phyloP scores from a whole-genome alignment of 176 grass and related monocot genomes.

The Raddia distichophylla region DNA sequence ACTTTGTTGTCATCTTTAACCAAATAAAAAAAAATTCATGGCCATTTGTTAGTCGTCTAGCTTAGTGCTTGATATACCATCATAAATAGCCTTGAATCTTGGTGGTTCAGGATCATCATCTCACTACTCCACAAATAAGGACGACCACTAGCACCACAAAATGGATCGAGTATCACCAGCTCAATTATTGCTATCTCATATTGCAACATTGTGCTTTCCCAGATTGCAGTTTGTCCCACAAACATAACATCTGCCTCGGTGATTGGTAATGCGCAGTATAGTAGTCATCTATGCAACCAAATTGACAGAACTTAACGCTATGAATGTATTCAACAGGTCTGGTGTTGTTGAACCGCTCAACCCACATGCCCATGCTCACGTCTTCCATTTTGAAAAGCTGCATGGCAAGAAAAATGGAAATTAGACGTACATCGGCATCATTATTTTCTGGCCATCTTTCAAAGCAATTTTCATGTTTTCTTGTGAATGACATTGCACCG shows the following conservation, averaged over 20 bases:
- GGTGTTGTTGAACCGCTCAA: conserved; percentile 73
- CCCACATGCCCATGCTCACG: conserved; percentile 99
- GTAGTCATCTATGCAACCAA: conserved; percentile 94
- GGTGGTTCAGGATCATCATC: conserved; percentile 9
- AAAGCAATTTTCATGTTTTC: conserved; percentile 34
- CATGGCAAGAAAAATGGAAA: conserved; percentile 35
- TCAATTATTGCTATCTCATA: conserved; percentile 70
- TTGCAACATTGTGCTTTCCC: conserved; percentile 84
- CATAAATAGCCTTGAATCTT: background rate
- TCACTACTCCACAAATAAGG: background rate
- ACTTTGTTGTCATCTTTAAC: conserved; percentile 31
- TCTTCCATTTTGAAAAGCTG: conserved; percentile 99
- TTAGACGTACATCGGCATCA: conserved; percentile 20
- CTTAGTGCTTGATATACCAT: conserved; percentile 32
- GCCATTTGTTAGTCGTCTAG: conserved; percentile 39
- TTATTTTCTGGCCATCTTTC: background rate
- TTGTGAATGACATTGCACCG: background rate
- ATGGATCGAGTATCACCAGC: background rate
- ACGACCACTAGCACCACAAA: conserved; percentile 13
- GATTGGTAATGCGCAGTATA: conserved; percentile 93
- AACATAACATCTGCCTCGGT: conserved; percentile 91
- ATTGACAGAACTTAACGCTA: conserved; percentile 79
- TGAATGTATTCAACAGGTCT: conserved; percentile 68
- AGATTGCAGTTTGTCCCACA: conserved; percentile 87
- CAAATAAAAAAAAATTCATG: background rate